Evolutionary conservation across 345 rosid species (phyloP).

Genomic region (Hibiscus mutabilis): DNA sequence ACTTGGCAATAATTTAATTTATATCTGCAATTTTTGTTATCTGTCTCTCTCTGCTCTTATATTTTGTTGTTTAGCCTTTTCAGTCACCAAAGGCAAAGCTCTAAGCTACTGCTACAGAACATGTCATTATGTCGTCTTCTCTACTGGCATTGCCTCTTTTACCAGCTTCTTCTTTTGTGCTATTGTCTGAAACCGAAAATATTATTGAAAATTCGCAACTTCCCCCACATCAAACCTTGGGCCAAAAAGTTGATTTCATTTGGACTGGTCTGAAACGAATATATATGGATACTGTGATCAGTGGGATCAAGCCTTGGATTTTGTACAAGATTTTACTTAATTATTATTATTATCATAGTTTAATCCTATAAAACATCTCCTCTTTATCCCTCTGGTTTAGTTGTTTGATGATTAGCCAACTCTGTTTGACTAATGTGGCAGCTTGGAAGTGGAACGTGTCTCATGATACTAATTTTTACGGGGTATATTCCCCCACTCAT

Average conservation of each 20-base stretch:
- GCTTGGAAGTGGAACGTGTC: slow-evolving; percentile 27
- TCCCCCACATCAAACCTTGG: not conserved
- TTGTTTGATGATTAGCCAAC: slow-evolving; percentile 39
- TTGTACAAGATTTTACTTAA: slow-evolving; percentile 9
- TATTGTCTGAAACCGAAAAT: too few relatives aligned
- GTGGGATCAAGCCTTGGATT: slow-evolving; percentile 32
- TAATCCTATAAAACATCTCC: not conserved
- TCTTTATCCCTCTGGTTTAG: not conserved
- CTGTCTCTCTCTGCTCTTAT: not conserved
- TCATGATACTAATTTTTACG: slow-evolving; percentile 3
- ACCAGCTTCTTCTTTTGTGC: not conserved
- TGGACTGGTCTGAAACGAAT: slow-evolving; percentile 11
- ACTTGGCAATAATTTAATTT: not conserved
- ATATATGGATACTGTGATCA: not conserved
- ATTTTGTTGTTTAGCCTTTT: slow-evolving; percentile 11
- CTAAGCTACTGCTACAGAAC: not conserved
- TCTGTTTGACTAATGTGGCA: slow-evolving; percentile 52
- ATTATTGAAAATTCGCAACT: too few relatives aligned
- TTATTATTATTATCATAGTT: not conserved
- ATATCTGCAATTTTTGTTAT: not conserved
- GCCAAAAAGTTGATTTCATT: slow-evolving; percentile 29
- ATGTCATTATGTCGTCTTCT: not conserved
- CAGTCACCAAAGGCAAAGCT: not conserved
- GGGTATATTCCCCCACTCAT: slow-evolving; percentile 21
- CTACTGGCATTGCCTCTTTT: not conserved